phyloP scores from a whole-genome alignment of 805 yeast genomes.

The Wickerhamomyces strasburgensis region DNA sequence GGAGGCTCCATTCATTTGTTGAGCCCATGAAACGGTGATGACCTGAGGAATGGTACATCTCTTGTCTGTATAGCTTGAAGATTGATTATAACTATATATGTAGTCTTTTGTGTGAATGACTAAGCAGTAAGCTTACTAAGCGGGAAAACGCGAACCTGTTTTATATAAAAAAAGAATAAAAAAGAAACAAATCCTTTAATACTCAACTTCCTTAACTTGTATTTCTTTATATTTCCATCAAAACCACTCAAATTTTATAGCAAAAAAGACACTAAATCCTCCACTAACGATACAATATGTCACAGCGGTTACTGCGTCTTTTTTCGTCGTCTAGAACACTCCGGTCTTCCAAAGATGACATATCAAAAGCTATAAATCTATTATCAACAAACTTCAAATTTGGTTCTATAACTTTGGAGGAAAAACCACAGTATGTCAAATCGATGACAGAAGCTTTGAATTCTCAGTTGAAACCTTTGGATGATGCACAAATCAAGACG shows the following conservation, averaged over 20 bases:
- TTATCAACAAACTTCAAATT: conserved; percentile 3
- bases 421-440: conserved; percentile 14
- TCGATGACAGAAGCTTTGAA: conserved; percentile 16
- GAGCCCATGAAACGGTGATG: conserved; percentile 95
- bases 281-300: not conserved
- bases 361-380: conserved; percentile 1
- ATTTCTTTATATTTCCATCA: too few relatives aligned
- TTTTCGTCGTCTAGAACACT: not conserved
- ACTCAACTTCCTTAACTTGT: too few relatives aligned
- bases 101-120: too few relatives aligned
- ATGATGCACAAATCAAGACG: not conserved
- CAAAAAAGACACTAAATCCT: too few relatives aligned
- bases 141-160: too few relatives aligned
- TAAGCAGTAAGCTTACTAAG: too few relatives aligned
- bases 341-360: not conserved
- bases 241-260: too few relatives aligned
- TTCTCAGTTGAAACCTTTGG: conserved; percentile 9
- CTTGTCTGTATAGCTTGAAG: too few relatives aligned
- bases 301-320: not conserved
- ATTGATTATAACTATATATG: too few relatives aligned
- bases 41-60: conserved; percentile 55
- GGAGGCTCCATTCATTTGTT: conserved; percentile 70
- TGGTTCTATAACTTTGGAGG: conserved; percentile 8
- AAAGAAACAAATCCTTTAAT: too few relatives aligned
- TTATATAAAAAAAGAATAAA: too few relatives aligned